A percentile compares a stretch with the other conserved stretches of the same genome.
These are phyloP conservation scores for Podila minutissima DNA, from an alignment of 192 early-diverging fungal species.

Conservation along the genomic window DNA sequence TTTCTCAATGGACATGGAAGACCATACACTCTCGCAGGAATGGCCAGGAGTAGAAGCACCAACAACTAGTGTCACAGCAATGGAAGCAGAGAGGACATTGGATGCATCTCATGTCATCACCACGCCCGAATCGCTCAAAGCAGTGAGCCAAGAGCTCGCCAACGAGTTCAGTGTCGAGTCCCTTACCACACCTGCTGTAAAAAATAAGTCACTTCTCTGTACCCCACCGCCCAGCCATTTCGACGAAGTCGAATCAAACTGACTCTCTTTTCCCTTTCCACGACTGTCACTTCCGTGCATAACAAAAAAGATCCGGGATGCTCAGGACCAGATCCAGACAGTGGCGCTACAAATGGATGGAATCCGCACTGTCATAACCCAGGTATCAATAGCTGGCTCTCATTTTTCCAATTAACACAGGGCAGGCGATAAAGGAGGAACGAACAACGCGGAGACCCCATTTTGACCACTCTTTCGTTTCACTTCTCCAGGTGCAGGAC, in stretches of 20 bases:
- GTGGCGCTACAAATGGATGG: slow-evolving; percentile 48
- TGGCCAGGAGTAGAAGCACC: no score
- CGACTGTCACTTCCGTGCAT: no score
- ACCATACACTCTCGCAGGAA: no score
- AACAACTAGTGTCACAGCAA: no score
- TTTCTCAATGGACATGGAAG: no score
- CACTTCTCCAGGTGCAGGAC: slow-evolving; percentile 14
- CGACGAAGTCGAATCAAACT: neutral
- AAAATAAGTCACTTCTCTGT: neutral
- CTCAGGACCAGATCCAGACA: slow-evolving; percentile 40
- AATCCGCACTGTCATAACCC: slow-evolving; percentile 15
- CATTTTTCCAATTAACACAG: neutral
- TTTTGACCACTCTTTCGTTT: neutral
- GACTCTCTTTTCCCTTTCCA: no score
- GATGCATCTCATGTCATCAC: neutral
- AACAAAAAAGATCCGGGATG: slow-evolving; percentile 16
- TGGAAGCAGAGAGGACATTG: neutral
- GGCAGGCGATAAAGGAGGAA: no score
- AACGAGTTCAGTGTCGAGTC: slow-evolving; percentile 38
- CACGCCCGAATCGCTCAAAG: neutral
- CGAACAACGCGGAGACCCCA: no score
- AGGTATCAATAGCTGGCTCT: slow-evolving; percentile 10
- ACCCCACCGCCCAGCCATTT: no score
- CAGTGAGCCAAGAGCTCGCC: slow-evolving; percentile 22
- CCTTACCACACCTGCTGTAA: slow-evolving; percentile 25